Evolutionary conservation across 768 basidiomycete species (phyloP), one percentile per base, ranked within the genome.

Genomic region (Dioszegia hungarica): DNA sequence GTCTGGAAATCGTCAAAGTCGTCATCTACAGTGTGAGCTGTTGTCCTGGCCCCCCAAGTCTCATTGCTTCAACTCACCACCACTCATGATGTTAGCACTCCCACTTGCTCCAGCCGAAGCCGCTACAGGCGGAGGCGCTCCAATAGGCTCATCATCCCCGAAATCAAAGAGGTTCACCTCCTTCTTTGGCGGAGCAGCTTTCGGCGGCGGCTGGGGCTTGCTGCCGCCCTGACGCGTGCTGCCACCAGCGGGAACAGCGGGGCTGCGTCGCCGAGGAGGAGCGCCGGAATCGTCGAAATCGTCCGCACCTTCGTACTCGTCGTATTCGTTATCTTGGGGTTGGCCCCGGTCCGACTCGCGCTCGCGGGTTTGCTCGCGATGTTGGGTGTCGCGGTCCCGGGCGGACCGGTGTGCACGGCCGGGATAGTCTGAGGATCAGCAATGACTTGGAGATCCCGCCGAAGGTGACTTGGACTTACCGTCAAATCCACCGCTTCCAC

Each of bases 301-400:
- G 36, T 81, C 81, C 1, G 94, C 94, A 12, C 94, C 95, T 63
- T 94, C 89, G 75, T 99, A 99, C 74, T 97, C 93, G 67, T 98
- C 93, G 63, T 84, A 97, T 24, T 83, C 82, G 19, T 22, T 40
- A 10, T 44, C 60, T 27, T 59, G 40, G 34, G 56, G 33, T 55
- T 37, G 19, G 63, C 50, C 25, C 56, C 37, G 0, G 54, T 49
- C 12, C 41, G 50, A 8, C 34, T 51, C 36, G 17, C 49, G 49
- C n/a, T 51, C 49, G 37, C 49, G 34, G 24, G 34, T 17, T 27
- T 51, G 36, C 27, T 38, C 36, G 34, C 34, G 34, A 36, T 8
- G 25, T 25, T 46, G 36, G 37, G 34, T 51, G 45, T 38, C 57
- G 56, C 19, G 78, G 77, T 54, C 52, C 2, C 52, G 39, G 54